phyloP scores from a whole-genome alignment of 108 stramenopile genomes.

The Cyclotella cryptica region DNA sequence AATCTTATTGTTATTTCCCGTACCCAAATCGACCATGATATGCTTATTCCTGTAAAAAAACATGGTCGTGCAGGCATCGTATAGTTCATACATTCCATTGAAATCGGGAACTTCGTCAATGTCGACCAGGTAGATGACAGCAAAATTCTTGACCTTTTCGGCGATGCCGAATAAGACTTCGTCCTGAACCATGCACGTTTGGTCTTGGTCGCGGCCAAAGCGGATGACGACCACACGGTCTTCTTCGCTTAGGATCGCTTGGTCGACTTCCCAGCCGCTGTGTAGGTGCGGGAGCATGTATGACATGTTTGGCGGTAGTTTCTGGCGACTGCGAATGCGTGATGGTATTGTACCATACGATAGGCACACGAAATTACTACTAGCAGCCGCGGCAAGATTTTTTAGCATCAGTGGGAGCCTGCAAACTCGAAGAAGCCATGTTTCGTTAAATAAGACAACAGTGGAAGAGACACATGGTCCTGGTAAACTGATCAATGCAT shows the following conservation, averaged over 20 bases:
- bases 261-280: constrained; percentile 98
- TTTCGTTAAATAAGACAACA: no score
- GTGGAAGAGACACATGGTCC: no score
- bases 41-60: constrained; percentile 98
- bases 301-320: no score
- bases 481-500: no score
- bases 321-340: no score
- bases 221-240: constrained; percentile 98
- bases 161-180: constrained; percentile 91
- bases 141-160: constrained; percentile 98
- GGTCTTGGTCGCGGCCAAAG: constrained; percentile 97
- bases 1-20: constrained; percentile 99
- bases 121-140: constrained; percentile 97
- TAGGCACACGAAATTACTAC: no score
- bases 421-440: no score
- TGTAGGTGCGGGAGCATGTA: constrained; percentile 97
- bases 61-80: constrained; percentile 98
- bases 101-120: constrained; percentile 97
- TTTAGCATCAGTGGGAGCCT: no score
- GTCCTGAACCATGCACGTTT: constrained; percentile 98
- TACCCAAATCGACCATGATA: constrained; percentile 99
- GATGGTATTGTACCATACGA: no score
- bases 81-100: constrained; percentile 98
- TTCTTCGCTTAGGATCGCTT: constrained; percentile 98
- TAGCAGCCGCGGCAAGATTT: no score